A percentile compares a stretch with the other conserved stretches of the same genome.
phyloP scores from a whole-genome alignment of 352 stramenopile genomes.

The Poterioochromonas sp. region DNA sequence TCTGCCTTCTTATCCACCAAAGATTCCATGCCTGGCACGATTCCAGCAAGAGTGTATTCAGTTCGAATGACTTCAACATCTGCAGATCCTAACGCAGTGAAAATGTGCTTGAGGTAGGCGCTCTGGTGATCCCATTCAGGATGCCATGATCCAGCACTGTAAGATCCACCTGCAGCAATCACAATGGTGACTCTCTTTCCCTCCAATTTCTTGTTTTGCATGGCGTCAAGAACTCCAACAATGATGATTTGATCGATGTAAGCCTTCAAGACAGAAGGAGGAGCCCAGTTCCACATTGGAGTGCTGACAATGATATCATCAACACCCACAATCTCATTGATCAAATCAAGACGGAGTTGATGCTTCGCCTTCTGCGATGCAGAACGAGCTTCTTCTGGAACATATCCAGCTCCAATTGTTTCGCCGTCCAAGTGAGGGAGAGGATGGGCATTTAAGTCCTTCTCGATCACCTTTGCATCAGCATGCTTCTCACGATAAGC shows the following conservation, averaged over 20 bases:
- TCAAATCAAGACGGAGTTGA: not conserved
- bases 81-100: not conserved
- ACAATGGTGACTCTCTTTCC: not conserved
- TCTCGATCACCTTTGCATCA: not conserved
- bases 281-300: not conserved
- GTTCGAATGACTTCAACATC: not conserved
- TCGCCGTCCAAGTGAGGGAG: conserved; percentile 5
- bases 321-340: not conserved
- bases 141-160: not conserved
- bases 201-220: not conserved
- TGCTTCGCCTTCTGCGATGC: not conserved
- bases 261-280: conserved; percentile 6
- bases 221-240: not conserved
- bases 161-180: not conserved
- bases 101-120: not conserved
- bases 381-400: not conserved
- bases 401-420: not conserved
- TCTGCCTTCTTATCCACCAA: not conserved
- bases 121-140: not conserved
- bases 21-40: not conserved
- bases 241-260: conserved; percentile 15
- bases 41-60: not conserved
- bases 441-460: not conserved
- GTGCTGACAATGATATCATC: not conserved
- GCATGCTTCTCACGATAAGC: not conserved